phyloP scores from a whole-genome alignment of 2,329 filamentous ascomycete genomes.

The Domatiomyces globalis region DNA sequence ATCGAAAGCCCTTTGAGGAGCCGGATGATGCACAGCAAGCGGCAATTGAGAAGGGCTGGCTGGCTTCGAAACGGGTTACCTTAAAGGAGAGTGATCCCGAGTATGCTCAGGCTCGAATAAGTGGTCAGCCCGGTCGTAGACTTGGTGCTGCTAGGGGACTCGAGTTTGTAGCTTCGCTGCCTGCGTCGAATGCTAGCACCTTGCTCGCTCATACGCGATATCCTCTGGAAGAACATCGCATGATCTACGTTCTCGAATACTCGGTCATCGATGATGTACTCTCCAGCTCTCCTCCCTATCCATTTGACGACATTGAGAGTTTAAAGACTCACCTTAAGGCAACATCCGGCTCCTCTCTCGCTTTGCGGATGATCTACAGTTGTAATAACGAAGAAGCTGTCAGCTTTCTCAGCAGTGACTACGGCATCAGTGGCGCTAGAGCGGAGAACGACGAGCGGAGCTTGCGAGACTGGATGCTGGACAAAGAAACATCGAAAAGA shows the following conservation, averaged over 20 bases:
- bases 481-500: constrained; percentile 1
- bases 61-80: background rate
- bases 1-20: constrained; percentile 4
- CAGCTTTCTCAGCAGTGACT: constrained; percentile 3
- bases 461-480: constrained; percentile 9
- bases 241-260: constrained; percentile 6
- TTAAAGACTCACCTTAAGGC: constrained; percentile 2
- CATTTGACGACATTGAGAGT: constrained; percentile 1
- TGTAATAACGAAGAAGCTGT: constrained; percentile 8
- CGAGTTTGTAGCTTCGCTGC: constrained; percentile 1
- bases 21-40: constrained; percentile 2
- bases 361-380: constrained; percentile 4
- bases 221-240: background rate
- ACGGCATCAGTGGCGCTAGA: constrained; percentile 2
- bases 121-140: background rate
- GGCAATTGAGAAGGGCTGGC: constrained; percentile 1
- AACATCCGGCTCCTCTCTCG: background rate
- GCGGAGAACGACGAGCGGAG: constrained; percentile 2
- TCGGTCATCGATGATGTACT: constrained; percentile 1
- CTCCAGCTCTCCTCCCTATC: constrained; percentile 1
- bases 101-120: background rate
- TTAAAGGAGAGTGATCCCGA: background rate
- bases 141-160: constrained; percentile 2
- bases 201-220: constrained; percentile 2
- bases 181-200: constrained; percentile 2